These are phyloP conservation scores for Leptographium radiaticola DNA, from an alignment of 2,329 filamentous ascomycete species.

Conservation along the genomic window DNA sequence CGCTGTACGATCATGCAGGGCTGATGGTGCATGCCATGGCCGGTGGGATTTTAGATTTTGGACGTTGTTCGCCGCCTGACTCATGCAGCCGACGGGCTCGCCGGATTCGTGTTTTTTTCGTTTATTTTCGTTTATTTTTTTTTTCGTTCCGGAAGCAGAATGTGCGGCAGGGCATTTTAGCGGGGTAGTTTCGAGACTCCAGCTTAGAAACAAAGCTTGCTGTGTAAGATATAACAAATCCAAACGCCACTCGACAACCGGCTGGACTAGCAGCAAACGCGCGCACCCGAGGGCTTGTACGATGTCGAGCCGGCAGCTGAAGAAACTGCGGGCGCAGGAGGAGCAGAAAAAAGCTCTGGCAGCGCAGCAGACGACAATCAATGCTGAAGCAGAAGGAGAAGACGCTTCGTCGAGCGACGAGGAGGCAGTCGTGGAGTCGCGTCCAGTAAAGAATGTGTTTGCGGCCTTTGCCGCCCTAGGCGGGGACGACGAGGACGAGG, in stretches of 20 bases:
- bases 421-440: neutral
- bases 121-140: neutral
- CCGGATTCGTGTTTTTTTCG: no score
- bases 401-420: slow-evolving; percentile 12
- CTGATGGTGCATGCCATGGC: no score
- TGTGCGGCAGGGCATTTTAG: neutral
- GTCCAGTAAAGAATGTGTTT: slow-evolving; percentile 22
- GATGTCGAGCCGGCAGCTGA: slow-evolving; percentile 40
- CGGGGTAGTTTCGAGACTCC: neutral
- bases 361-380: no score
- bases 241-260: neutral
- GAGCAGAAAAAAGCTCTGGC: slow-evolving; percentile 16
- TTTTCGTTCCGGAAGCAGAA: neutral
- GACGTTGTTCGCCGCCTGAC: neutral
- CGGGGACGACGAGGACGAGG: slow-evolving; percentile 27
- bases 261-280: neutral
- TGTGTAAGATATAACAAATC: neutral
- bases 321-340: slow-evolving; percentile 37
- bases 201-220: no score
- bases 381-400: slow-evolving; percentile 11
- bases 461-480: slow-evolving; percentile 36
- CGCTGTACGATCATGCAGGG: no score
- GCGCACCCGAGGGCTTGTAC: neutral
- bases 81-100: neutral
- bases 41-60: no score